Conservation (phyloP, 352 stramenopile species). For the Phytophthora sojae region DNA sequence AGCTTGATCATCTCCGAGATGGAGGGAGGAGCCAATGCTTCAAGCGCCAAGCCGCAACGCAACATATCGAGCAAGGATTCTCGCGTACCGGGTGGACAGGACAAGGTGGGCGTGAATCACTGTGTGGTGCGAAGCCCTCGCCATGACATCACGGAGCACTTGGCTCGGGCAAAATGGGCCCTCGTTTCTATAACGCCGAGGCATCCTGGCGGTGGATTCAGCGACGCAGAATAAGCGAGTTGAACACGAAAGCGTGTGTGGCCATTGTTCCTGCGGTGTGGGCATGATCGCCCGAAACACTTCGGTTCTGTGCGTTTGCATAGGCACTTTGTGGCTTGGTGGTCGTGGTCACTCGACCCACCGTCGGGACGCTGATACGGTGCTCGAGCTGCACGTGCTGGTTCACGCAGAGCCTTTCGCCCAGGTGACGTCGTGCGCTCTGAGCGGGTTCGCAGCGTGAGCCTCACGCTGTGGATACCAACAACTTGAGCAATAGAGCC, state of each 20-base stretch:
- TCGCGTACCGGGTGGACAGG: background rate
- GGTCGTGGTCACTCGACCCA: background rate
- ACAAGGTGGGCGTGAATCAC: background rate
- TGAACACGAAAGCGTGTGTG: slow-evolving; percentile 4
- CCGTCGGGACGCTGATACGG: slow-evolving; percentile 1
- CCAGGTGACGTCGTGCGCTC: no score
- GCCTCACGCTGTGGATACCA: no score
- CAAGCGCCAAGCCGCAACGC: background rate
- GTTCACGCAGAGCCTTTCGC: no score
- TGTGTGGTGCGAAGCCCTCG: background rate
- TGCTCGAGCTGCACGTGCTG: background rate
- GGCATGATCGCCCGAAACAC: slow-evolving; percentile 18
- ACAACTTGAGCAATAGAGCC: no score
- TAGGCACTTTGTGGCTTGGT: background rate
- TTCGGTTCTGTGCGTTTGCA: slow-evolving; percentile 26
- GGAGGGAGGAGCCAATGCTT: background rate
- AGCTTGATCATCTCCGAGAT: background rate
- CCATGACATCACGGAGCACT: slow-evolving; percentile 14
- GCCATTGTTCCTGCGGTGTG: slow-evolving; percentile 9
- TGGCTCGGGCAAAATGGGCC: background rate
- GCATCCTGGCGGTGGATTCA: background rate
- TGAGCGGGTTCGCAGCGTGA: no score
- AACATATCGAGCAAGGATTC: background rate
- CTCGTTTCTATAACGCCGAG: slow-evolving; percentile 10
- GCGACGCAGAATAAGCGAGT: background rate